These are phyloP conservation scores for Trichomonas vaginalis DNA, from an alignment of 208 protist species.

Conservation along the genomic window DNA sequence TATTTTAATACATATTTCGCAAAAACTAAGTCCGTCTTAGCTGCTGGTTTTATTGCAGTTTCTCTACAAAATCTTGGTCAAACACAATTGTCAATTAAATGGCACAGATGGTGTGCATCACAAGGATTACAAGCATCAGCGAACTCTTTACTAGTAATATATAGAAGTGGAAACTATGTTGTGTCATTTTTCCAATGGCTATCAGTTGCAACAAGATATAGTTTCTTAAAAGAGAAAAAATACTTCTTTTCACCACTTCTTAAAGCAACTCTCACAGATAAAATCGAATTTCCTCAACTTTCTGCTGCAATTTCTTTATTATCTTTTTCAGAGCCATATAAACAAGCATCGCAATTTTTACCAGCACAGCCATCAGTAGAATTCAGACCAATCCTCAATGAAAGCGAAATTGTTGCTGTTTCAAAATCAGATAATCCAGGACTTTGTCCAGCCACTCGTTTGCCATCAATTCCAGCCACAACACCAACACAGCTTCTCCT, in stretches of 20 bases:
- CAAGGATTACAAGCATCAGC: background rate
- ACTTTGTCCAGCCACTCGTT: background rate
- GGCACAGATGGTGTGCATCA: background rate
- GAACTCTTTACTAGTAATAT: background rate
- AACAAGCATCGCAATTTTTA: background rate
- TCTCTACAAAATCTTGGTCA: background rate
- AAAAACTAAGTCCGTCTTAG: background rate
- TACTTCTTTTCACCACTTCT: background rate
- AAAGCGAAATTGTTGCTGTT: background rate
- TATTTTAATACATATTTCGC: background rate
- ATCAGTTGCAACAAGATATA: background rate
- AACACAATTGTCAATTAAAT: background rate
- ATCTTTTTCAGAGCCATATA: background rate
- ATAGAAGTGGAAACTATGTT: background rate
- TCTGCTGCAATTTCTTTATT: background rate
- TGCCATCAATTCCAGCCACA: background rate
- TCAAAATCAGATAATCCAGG: background rate
- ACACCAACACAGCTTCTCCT: background rate
- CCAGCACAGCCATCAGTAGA: background rate
- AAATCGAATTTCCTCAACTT: background rate
- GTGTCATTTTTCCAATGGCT: background rate
- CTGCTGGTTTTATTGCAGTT: background rate
- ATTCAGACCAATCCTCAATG: background rate
- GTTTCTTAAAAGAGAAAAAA: background rate
- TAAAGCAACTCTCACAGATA: background rate